These are phyloP conservation scores for Curvularia verruculosa DNA, from an alignment of 2,329 filamentous ascomycete species.

Conservation along the genomic window DNA sequence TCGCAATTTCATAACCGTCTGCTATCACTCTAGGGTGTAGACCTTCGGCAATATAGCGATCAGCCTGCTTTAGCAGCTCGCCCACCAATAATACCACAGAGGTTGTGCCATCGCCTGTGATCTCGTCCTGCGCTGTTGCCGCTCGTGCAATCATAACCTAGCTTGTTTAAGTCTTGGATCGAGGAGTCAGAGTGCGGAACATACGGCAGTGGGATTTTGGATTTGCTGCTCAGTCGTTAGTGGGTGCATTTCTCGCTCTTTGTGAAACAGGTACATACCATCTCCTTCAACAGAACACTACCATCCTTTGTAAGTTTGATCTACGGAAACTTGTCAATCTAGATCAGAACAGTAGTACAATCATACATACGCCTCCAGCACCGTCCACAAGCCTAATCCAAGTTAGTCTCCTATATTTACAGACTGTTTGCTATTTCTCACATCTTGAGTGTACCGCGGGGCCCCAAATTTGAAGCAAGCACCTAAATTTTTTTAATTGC, in stretches of 20 bases:
- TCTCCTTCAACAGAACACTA: slow-evolving; percentile 77
- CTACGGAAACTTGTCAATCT: slow-evolving; percentile 53
- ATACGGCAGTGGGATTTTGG: slow-evolving; percentile 94
- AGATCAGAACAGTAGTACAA: neutral
- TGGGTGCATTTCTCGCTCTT: neutral
- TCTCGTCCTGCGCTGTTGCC: slow-evolving; percentile 97
- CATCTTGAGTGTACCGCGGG: slow-evolving; percentile 96
- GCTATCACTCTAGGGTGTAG: slow-evolving; percentile 95
- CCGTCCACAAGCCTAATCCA: slow-evolving; percentile 64
- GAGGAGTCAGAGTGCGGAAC: slow-evolving; percentile 14
- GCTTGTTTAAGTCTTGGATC: slow-evolving; percentile 14
- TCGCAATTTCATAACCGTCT: slow-evolving; percentile 96
- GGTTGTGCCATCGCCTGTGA: slow-evolving; percentile 96
- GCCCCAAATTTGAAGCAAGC: slow-evolving; percentile 93
- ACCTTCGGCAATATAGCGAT: slow-evolving; percentile 95
- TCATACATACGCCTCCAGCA: slow-evolving; percentile 60
- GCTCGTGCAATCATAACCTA: slow-evolving; percentile 74
- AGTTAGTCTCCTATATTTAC: slow-evolving; percentile 47
- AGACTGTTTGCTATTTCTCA: slow-evolving; percentile 62
- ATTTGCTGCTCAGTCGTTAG: slow-evolving; percentile 68
- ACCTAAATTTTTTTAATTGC: slow-evolving; percentile 69
- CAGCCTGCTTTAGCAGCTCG: slow-evolving; percentile 96
- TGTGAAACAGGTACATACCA: slow-evolving; percentile 53
- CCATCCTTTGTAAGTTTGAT: slow-evolving; percentile 99
- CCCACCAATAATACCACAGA: slow-evolving; percentile 94